Conservation (phyloP, 2,329 filamentous ascomycete genomes). For the Sporothrix luriei region DNA sequence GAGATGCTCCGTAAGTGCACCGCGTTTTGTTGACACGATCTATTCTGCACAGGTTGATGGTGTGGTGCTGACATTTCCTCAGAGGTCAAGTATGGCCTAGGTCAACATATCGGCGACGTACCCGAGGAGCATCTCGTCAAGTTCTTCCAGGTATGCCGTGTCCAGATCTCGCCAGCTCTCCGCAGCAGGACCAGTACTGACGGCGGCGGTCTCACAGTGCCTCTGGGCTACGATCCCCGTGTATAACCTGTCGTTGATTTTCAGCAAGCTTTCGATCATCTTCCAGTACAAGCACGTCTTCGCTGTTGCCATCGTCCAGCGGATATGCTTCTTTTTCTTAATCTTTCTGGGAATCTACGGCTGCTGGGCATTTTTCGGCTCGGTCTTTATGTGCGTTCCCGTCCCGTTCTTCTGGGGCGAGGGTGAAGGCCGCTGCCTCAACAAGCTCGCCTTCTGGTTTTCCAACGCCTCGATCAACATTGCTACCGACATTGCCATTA, state of each 20-base stretch:
- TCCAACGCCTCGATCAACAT: slow-evolving; percentile 21
- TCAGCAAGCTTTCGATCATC: slow-evolving; percentile 19
- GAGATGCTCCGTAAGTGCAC: slow-evolving; percentile 20
- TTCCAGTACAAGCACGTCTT: slow-evolving; percentile 24
- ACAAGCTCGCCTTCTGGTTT: slow-evolving; percentile 21
- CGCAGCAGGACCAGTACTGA: background rate
- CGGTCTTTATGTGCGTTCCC: slow-evolving; percentile 10
- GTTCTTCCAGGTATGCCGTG: slow-evolving; percentile 13
- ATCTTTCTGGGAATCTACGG: slow-evolving; percentile 20
- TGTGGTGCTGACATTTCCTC: background rate
- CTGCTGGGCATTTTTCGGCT: slow-evolving; percentile 15
- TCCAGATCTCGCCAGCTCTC: background rate
- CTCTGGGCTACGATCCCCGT: slow-evolving; percentile 12
- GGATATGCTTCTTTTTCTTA: background rate
- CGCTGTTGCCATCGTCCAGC: background rate
- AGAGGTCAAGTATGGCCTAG: slow-evolving; percentile 11
- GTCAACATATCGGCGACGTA: slow-evolving; percentile 6
- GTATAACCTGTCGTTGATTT: slow-evolving; percentile 15
- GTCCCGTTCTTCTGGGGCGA: slow-evolving; percentile 11
- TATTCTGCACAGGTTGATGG: too few relatives aligned
- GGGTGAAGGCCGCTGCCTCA: slow-evolving; percentile 12
- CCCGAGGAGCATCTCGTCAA: background rate
- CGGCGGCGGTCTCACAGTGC: background rate
- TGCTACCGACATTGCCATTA: slow-evolving; percentile 16
- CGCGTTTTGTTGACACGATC: too few relatives aligned